Base-by-base conservation (phyloP, 2,329 filamentous ascomycete genomes). In the Diaporthe citri region DNA sequence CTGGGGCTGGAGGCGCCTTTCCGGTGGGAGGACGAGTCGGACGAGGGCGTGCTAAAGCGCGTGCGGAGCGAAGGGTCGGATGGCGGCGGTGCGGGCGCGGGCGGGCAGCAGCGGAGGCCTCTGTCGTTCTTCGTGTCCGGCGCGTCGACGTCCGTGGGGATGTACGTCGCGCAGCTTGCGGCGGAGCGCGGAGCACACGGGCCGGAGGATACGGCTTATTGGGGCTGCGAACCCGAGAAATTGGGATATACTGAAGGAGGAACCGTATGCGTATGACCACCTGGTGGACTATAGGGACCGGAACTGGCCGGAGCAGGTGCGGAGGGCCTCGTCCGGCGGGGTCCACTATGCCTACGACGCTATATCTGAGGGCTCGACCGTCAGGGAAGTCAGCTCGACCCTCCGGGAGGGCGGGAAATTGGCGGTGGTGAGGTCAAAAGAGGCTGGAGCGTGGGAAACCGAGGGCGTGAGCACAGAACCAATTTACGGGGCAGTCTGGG, bases 401-500 rank as follows among this genome's bases (percentile, higher is more conserved):
- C 74, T 87, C 0, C 74, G 71, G 0, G 17, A 69, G 0, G 73
- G 78, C 9, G 84, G 80, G 0, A 82, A 77, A 25, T 77, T 78
- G 59, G 81, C 81, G 0, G 78, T 83, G n/a, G 79, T 83, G 12
- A 78, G 80, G 52, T 82, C 79, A 4, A 77, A 78, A 10, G 81
- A 77, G 52, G 81, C 79, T 13, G 79, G 79, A 12, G 81, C 80
- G 2, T 83, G 80, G 81, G 73, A 77, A 20, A 72, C 78, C 0
- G 80, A 82, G 2, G 43, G 76, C 2, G 66, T 86, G 0, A 59
- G 72, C 2, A 64, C 82, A 1, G 81, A 86, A 28, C 82, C 84
- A 0, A 73, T 82, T 1, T 86, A 86, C 43, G 85, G 85, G 1
- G 84, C 84, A 0, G 85, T 86, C 0, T 87, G 84, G 85, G 83